Conservation (phyloP, 768 basidiomycete genomes). For the Amanita polypyramis region DNA sequence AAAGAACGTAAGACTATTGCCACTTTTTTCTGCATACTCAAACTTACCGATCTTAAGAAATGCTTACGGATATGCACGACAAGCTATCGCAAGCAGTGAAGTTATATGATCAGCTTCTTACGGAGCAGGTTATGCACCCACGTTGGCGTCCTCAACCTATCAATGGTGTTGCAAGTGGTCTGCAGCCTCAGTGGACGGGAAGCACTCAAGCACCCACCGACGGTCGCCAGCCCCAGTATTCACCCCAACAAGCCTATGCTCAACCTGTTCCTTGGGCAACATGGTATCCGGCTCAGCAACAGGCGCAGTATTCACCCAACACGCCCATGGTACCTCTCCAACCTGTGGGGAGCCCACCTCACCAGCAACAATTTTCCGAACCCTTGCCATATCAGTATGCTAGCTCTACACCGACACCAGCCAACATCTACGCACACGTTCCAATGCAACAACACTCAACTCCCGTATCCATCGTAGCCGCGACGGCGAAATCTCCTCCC, state of each 20-base stretch:
- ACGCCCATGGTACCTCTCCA: background rate
- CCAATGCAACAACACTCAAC: background rate
- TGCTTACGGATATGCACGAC: conserved; percentile 89
- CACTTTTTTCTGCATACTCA: background rate
- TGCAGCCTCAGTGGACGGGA: conserved; percentile 7
- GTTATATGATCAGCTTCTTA: conserved; percentile 81
- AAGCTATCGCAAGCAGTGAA: conserved; percentile 89
- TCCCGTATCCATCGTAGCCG: background rate
- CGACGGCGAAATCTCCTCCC: conserved; percentile 3
- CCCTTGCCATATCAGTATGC: conserved; percentile 16
- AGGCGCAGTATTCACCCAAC: conserved; percentile 4
- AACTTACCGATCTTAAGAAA: conserved; percentile 35
- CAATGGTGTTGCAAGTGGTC: background rate
- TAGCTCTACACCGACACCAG: conserved; percentile 23
- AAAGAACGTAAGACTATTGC: conserved; percentile 58
- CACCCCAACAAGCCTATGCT: background rate
- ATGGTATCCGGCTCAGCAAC: conserved; percentile 12
- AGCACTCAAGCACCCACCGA: background rate
- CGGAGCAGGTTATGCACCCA: conserved; percentile 70
- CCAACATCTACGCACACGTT: background rate
- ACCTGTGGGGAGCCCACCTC: background rate
- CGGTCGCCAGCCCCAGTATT: no score
- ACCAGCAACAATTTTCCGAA: conserved; percentile 14
- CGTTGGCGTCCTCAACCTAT: conserved; percentile 39
- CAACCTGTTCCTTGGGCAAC: conserved; percentile 7